These are phyloP conservation scores for Paspalum notatum DNA, from an alignment of 176 grass and related monocot species.

Conservation along the genomic window DNA sequence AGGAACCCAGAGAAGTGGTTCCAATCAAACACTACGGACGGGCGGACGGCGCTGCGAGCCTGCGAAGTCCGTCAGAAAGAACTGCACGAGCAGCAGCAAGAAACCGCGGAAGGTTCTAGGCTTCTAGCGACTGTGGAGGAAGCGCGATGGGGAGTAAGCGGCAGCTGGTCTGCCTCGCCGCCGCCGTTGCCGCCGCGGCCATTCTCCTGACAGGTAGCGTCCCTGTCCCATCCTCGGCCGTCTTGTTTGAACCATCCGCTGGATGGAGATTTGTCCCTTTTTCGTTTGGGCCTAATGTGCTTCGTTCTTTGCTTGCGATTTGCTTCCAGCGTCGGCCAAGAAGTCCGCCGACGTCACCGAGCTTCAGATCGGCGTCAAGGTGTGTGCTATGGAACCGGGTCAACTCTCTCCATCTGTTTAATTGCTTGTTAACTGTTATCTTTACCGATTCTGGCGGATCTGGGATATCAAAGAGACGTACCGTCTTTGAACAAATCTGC, in stretches of 20 bases:
- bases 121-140: not conserved
- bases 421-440: not conserved
- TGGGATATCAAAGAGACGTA: not conserved
- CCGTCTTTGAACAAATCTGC: not conserved
- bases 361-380: constrained; percentile 94
- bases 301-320: constrained; percentile 18
- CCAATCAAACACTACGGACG: not conserved
- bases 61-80: not conserved
- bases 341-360: constrained; percentile 77
- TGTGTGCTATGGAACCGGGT: not conserved
- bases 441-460: constrained; percentile 21
- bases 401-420: not conserved
- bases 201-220: constrained; percentile 51
- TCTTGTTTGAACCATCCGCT: not conserved
- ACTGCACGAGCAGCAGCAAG: not conserved
- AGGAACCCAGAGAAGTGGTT: not conserved
- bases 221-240: not conserved
- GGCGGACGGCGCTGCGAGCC: not conserved
- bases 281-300: not conserved
- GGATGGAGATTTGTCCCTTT: not conserved
- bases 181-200: constrained; percentile 36
- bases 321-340: constrained; percentile 69
- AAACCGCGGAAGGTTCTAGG: not conserved
- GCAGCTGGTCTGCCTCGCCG: constrained; percentile 49
- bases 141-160: constrained; percentile 44